Evolutionary conservation across 768 basidiomycete species (phyloP).

Genomic region (Naganishia onofrii): DNA sequence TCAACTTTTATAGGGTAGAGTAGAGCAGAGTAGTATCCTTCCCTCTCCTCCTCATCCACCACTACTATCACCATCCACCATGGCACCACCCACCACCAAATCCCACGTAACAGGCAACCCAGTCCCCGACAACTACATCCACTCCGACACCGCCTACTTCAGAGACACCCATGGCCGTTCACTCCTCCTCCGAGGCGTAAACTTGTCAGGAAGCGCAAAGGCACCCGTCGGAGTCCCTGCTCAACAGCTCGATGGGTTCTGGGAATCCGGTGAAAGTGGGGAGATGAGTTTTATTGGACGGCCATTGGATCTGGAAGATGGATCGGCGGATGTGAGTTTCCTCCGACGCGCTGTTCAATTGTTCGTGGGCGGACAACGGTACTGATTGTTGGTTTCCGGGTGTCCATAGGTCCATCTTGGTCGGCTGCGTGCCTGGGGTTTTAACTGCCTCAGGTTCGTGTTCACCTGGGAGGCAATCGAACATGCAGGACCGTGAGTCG

Average conservation of each 20-base stretch:
- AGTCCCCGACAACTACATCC: conserved; percentile 48
- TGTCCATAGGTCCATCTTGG: conserved; percentile 69
- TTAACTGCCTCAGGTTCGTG: conserved; percentile 74
- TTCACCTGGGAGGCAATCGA: conserved; percentile 96
- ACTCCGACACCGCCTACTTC: conserved; percentile 47
- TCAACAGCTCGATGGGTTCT: conserved; percentile 69
- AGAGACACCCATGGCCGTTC: conserved; percentile 53
- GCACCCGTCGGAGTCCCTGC: conserved; percentile 70
- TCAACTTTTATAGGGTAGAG: too few relatives aligned
- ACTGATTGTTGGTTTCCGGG: too few relatives aligned
- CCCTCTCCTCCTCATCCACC: too few relatives aligned
- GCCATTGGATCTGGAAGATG: conserved; percentile 77
- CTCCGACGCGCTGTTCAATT: too few relatives aligned
- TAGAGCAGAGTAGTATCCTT: too few relatives aligned
- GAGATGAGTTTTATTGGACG: conserved; percentile 64
- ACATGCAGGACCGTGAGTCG: conserved; percentile 84
- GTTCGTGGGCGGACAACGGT: too few relatives aligned
- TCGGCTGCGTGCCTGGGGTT: conserved; percentile 88
- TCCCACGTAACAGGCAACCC: conserved; percentile 49
- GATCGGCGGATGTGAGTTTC: conserved; percentile 48
- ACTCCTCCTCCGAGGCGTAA: conserved; percentile 86
- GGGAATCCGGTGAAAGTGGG: conserved; percentile 72
- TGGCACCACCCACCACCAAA: conserved; percentile 35
- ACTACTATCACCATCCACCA: background rate
- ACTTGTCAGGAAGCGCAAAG: conserved; percentile 85